These are phyloP conservation scores for Globisporangium nodosum DNA, from an alignment of 352 stramenopile genomes.

Conservation along the genomic window DNA sequence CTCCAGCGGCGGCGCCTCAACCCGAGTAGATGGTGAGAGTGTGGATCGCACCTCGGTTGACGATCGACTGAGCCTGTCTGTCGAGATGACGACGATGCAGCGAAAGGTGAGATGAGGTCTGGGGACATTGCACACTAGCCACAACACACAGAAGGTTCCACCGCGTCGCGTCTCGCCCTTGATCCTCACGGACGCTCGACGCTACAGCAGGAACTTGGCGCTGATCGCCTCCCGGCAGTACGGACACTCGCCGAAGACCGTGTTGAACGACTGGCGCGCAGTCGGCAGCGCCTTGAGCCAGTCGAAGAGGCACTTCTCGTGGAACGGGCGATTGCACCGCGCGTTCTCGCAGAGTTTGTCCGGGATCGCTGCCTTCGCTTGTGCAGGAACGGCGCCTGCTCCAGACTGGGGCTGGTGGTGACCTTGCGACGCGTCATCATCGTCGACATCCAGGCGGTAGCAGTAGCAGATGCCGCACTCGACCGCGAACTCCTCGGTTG, in stretches of 20 bases:
- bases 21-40: too few species aligned
- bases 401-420: not conserved
- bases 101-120: not conserved
- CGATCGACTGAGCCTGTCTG: not conserved
- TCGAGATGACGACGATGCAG: not conserved
- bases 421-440: constrained; percentile 4
- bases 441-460: constrained; percentile 54
- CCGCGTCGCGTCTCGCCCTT: not conserved
- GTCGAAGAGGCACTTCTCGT: constrained; percentile 84
- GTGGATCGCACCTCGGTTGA: not conserved
- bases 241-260: constrained; percentile 86
- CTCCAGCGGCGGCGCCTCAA: not conserved
- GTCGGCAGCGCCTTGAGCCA: constrained; percentile 87
- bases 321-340: constrained; percentile 82
- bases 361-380: constrained; percentile 40
- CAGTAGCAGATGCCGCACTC: constrained; percentile 90
- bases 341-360: constrained; percentile 83
- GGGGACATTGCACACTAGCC: not conserved
- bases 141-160: not conserved
- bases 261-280: constrained; percentile 87
- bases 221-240: constrained; percentile 88
- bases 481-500: constrained; percentile 60
- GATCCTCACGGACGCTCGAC: not conserved
- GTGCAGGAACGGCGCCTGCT: not conserved
- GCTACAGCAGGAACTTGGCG: constrained; percentile 42